Conservation (phyloP, 331 rosid species). For the Quercus lobata region DNA sequence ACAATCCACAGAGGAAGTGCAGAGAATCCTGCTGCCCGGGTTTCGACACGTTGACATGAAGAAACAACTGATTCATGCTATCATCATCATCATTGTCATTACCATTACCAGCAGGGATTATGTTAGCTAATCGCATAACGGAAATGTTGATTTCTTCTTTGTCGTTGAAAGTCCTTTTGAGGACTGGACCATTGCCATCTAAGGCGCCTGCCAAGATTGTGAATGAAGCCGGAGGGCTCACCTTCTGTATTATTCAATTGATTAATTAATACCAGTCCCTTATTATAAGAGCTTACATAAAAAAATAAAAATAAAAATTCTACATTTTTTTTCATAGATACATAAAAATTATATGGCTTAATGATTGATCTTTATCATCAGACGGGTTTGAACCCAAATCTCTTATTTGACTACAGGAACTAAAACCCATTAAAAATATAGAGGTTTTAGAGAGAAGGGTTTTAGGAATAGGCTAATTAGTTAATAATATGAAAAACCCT, state of each 20-base stretch:
- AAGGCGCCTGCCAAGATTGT: constrained; percentile 66
- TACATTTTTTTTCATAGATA: no score
- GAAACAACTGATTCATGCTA: constrained; percentile 62
- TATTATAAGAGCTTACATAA: no score
- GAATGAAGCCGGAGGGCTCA: constrained; percentile 74
- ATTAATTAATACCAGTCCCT: not conserved
- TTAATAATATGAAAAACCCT: not conserved
- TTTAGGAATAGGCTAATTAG: no score
- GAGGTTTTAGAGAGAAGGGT: no score
- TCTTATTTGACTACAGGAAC: no score
- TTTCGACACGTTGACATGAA: constrained; percentile 75
- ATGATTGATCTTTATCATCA: no score
- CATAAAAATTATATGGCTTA: no score
- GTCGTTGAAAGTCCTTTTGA: constrained; percentile 50
- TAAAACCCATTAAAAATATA: no score
- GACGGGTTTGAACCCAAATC: no score
- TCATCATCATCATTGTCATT: constrained; percentile 39
- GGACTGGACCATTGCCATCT: constrained; percentile 69
- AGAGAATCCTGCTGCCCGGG: constrained; percentile 52
- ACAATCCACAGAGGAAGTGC: constrained; percentile 71
- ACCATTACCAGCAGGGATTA: constrained; percentile 23
- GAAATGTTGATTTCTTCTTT: constrained; percentile 59
- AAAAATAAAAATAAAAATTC: no score
- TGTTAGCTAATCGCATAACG: constrained; percentile 55
- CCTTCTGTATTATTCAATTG: constrained; percentile 38